Evolutionary conservation across 108 stramenopile genomes (phyloP).

Genomic region (Cylindrotheca closterium): DNA sequence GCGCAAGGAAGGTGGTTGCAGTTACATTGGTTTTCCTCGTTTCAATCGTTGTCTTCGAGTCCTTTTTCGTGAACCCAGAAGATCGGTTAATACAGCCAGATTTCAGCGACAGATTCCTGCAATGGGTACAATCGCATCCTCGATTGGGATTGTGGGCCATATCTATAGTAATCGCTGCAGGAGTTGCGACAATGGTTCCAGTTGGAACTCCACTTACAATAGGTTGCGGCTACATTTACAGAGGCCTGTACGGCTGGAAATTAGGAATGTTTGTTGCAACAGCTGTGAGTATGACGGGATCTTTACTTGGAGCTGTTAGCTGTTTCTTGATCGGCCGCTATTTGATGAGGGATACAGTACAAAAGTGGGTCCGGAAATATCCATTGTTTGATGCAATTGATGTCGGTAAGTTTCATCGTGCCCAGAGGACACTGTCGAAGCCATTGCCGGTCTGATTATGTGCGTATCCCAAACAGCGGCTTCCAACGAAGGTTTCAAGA

Average conservation of each 20-base stretch:
- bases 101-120: slow-evolving; percentile 43
- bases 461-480: slow-evolving; percentile 46
- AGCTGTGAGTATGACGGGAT: slow-evolving; percentile 59
- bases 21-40: slow-evolving; percentile 18
- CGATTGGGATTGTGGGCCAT: slow-evolving; percentile 45
- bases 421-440: too few species aligned
- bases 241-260: slow-evolving; percentile 76
- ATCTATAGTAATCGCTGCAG: slow-evolving; percentile 47
- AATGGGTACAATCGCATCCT: slow-evolving; percentile 55
- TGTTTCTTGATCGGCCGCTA: slow-evolving; percentile 81
- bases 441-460: too few species aligned
- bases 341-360: slow-evolving; percentile 71
- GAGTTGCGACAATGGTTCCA: slow-evolving; percentile 51
- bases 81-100: slow-evolving; percentile 49
- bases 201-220: slow-evolving; percentile 63
- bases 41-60: slow-evolving; percentile 40
- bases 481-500: slow-evolving; percentile 70
- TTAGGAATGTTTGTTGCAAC: slow-evolving; percentile 65
- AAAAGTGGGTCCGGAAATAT: slow-evolving; percentile 75
- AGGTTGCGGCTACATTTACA: slow-evolving; percentile 83
- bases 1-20: slow-evolving; percentile 31
- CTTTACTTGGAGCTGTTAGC: slow-evolving; percentile 57
- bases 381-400: slow-evolving; percentile 88
- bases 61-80: slow-evolving; percentile 42
- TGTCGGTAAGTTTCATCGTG: slow-evolving; percentile 61